Evolutionary conservation across 2,329 filamentous ascomycete genomes (phyloP), one percentile per base, ranked within the genome.

Genomic region (Claviceps purpurea): DNA sequence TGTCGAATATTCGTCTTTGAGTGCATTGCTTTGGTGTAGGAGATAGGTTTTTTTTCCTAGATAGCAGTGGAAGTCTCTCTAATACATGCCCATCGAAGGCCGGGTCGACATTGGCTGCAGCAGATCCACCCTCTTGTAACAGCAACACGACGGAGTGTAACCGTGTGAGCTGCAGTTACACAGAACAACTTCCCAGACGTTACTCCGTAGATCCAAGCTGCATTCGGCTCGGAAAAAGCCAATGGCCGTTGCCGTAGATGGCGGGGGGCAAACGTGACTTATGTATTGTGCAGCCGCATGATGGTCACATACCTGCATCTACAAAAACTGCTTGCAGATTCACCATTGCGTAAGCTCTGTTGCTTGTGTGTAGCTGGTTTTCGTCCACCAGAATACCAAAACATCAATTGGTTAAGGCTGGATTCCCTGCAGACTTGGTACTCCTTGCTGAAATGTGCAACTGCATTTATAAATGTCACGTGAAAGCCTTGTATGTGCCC

Each of bases 41-140:
- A 60, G 60, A 63, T 65, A 64, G 64, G 61, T 64, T 65, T 66
- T 65, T 62, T 55, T 54, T n/a, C 62, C 20, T 41, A 44, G 40
- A 57, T 57, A 57, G 56, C 50, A 57, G 56, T 57, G 59, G 56
- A 63, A 62, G 64, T 61, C 64, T 65, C 64, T 65, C 57, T 44
- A 24, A 44, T 24, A 65, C 58, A 57, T 62, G 63, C 63, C 62
- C 61, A 60, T 67, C 52, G 55, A 65, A 60, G 59, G 45, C 14
- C 52, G 40, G 44, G 37, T 53, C 60, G 59, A 58, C 60, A 56
- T 58, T 67, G 67, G 65, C 61, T 40, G 58, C 56, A 58, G 56
- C 55, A 57, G 55, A 49, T 53, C 54, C 56, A 57, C 55, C 26
- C 34, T 57, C 59, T 54, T 59, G 30, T 34, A 11, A 34, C 30